phyloP scores from a whole-genome alignment of 148 eudicot genomes.

The Hydrangea macrophylla region DNA sequence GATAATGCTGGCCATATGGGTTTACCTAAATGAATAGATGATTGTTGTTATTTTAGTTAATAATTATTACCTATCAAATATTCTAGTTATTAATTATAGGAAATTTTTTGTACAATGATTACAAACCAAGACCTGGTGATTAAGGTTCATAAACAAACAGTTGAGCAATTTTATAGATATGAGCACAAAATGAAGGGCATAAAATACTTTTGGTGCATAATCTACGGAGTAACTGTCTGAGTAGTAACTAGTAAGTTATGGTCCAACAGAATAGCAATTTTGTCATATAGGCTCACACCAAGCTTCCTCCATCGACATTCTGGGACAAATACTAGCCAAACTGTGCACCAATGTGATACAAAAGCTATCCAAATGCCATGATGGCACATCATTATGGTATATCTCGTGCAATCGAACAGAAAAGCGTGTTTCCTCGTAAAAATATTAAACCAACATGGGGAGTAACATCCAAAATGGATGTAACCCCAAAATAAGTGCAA shows the following conservation, averaged over 20 bases:
- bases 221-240: too few species aligned
- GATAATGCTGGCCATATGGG: too few species aligned
- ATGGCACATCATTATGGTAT: not conserved
- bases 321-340: not conserved
- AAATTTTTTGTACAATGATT: not conserved
- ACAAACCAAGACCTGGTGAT: not conserved
- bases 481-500: not conserved
- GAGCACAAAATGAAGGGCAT: not conserved
- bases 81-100: too few species aligned
- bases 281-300: not conserved
- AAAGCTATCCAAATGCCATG: not conserved
- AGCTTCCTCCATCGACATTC: not conserved
- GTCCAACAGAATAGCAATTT: not conserved
- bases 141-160: not conserved
- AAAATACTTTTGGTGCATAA: too few species aligned
- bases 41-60: not conserved
- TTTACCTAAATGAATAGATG: not conserved
- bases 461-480: not conserved
- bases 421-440: not conserved
- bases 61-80: too few species aligned
- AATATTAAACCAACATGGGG: not conserved
- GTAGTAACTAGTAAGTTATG: too few species aligned
- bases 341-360: not conserved
- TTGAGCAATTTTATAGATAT: not conserved
- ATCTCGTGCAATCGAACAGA: not conserved